Evolutionary conservation across 371 early-diverging fungal species (phyloP).

Genomic region (Mortierella sp.): DNA sequence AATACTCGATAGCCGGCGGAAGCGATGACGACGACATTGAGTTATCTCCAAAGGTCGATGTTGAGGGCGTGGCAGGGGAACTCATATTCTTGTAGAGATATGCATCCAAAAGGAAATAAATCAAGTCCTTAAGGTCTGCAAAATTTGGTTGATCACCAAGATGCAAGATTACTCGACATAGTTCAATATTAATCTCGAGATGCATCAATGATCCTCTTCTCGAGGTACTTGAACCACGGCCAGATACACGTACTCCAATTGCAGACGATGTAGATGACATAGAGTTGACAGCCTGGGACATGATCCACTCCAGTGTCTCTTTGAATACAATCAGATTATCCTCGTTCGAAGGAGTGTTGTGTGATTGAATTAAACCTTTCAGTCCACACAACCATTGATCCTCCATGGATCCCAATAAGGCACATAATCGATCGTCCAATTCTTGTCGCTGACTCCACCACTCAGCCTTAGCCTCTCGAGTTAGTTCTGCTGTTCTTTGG

Average conservation of each 20-base stretch:
- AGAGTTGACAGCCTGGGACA: constrained; percentile 30
- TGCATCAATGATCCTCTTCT: background rate
- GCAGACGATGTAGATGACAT: constrained; percentile 11
- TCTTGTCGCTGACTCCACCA: constrained; percentile 86
- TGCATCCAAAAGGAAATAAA: constrained; percentile 76
- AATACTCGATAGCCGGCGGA: constrained; percentile 25
- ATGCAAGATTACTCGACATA: constrained; percentile 71
- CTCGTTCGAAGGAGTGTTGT: constrained; percentile 29
- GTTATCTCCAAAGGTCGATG: constrained; percentile 58
- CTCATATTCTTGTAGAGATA: constrained; percentile 63
- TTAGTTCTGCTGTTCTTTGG: constrained; percentile 38
- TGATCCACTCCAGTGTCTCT: constrained; percentile 37
- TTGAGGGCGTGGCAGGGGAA: constrained; percentile 56
- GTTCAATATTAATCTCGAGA: constrained; percentile 62
- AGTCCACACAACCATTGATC: constrained; percentile 88
- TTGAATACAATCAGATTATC: constrained; percentile 37
- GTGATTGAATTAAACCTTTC: constrained; percentile 59
- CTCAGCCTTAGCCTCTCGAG: constrained; percentile 68
- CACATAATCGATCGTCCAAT: constrained; percentile 76
- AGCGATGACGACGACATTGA: background rate
- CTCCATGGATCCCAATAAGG: constrained; percentile 74
- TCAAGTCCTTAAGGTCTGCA: constrained; percentile 74
- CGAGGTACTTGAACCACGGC: background rate
- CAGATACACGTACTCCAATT: constrained; percentile 5
- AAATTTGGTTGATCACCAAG: constrained; percentile 64